Conservation (phyloP, 371 early-diverging fungal species). For the Mycotypha africana region DNA sequence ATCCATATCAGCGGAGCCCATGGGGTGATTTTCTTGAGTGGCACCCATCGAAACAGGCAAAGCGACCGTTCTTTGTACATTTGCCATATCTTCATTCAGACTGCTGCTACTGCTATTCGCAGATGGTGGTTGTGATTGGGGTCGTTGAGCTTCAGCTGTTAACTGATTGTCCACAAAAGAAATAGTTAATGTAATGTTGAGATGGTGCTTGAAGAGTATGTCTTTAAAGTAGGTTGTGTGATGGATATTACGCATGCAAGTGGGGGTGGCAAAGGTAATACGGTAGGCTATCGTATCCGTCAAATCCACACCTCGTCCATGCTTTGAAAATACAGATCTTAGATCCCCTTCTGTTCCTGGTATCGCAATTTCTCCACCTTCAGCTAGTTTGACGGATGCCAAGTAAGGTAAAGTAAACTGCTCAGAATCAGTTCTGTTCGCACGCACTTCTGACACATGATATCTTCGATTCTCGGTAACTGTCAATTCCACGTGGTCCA, state of each 20-base stretch:
- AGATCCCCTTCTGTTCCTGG: slow-evolving; percentile 1
- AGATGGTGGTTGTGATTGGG: neutral
- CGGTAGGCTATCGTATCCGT: slow-evolving; percentile 24
- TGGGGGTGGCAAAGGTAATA: slow-evolving; percentile 27
- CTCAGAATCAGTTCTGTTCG: slow-evolving; percentile 18
- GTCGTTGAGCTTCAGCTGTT: neutral
- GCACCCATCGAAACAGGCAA: neutral
- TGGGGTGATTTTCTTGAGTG: slow-evolving; percentile 1
- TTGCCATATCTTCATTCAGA: neutral
- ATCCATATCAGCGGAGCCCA: too few relatives aligned
- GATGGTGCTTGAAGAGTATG: slow-evolving; percentile 23
- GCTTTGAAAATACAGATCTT: slow-evolving; percentile 15
- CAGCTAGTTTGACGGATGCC: slow-evolving; percentile 9
- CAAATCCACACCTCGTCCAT: slow-evolving; percentile 17
- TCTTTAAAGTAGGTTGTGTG: slow-evolving; percentile 30
- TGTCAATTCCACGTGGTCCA: slow-evolving; percentile 24
- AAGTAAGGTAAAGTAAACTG: slow-evolving; percentile 16
- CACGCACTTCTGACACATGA: slow-evolving; percentile 17
- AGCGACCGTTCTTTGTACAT: neutral
- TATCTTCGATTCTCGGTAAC: slow-evolving; percentile 21
- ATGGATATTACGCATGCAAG: slow-evolving; percentile 26
- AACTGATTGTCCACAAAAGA: slow-evolving; percentile 18
- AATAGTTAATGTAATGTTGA: slow-evolving; percentile 20
- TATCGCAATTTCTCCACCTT: slow-evolving; percentile 3
- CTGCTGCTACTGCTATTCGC: slow-evolving; percentile 13